These are phyloP conservation scores for Bryoglossum gracile DNA, from an alignment of 495 filamentous ascomycete species.

Conservation along the genomic window DNA sequence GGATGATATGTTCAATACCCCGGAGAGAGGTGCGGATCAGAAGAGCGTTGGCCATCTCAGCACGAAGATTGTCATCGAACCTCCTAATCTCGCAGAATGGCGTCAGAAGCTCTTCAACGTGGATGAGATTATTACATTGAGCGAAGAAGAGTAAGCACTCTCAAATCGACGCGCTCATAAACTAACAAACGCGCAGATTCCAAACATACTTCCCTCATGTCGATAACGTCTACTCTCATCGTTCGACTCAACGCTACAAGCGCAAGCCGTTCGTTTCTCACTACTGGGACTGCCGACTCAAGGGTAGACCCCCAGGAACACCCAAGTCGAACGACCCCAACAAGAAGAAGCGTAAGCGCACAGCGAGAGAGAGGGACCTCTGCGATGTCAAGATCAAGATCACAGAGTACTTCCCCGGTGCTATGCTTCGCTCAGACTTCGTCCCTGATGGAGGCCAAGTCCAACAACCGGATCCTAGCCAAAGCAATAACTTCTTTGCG, in stretches of 20 bases:
- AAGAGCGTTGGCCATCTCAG: conserved; percentile 47
- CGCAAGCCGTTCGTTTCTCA: conserved; percentile 76
- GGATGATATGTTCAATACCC: conserved; percentile 26
- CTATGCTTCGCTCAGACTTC: conserved; percentile 30
- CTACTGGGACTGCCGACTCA: conserved; percentile 88
- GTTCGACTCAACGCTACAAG: conserved; percentile 81
- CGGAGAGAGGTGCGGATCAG: conserved; percentile 30
- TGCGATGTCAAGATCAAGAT: conserved; percentile 94
- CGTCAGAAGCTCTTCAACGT: conserved; percentile 70
- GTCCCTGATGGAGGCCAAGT: conserved; percentile 26
- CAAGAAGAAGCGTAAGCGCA: conserved; percentile 84
- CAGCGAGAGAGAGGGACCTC: conserved; percentile 65
- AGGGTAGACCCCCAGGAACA: conserved; percentile 76
- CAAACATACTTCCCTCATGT: conserved; percentile 84
- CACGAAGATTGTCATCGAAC: conserved; percentile 53
- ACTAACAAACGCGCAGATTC: conserved; percentile 47
- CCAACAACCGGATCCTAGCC: conserved; percentile 15
- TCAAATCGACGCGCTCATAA: conserved; percentile 1
- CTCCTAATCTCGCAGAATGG: conserved; percentile 67
- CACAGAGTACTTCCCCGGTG: conserved; percentile 66
- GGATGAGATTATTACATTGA: conserved; percentile 64
- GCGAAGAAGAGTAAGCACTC: conserved; percentile 65
- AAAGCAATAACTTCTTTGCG: conserved; percentile 30
- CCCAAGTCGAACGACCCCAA: conserved; percentile 79
- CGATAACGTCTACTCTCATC: conserved; percentile 89